Conservation (phyloP, 108 stramenopile genomes). For the Mediolabrus comicus region DNA sequence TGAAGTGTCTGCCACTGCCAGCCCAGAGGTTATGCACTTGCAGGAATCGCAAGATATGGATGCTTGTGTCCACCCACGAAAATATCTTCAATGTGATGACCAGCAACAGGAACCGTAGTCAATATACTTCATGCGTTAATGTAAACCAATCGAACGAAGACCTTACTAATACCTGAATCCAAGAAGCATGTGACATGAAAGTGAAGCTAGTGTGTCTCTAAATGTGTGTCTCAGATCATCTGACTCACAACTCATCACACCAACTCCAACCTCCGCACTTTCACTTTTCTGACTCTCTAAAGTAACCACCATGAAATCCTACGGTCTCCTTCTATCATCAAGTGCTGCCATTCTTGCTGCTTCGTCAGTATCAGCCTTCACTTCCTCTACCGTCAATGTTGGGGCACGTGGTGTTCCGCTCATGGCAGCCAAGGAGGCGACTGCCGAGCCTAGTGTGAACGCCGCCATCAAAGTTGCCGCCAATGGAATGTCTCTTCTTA, state of each 20-base stretch:
- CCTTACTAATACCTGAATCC: no score
- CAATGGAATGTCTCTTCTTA: constrained; percentile 66
- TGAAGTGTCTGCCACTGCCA: neutral
- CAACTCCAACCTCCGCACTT: no score
- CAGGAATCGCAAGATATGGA: neutral
- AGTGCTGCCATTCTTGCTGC: no score
- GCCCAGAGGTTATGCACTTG: neutral
- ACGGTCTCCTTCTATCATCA: neutral
- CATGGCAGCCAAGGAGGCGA: neutral
- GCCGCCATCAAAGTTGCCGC: constrained; percentile 62
- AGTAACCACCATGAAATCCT: neutral
- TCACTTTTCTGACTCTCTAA: no score
- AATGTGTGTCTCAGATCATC: no score
- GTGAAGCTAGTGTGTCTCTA: no score
- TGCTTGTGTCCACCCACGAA: neutral
- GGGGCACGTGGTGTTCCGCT: neutral
- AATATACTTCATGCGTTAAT: no score
- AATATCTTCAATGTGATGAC: neutral
- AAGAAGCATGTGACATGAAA: no score
- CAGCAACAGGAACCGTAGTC: no score
- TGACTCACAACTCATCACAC: no score
- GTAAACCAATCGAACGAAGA: no score
- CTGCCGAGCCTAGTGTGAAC: constrained; percentile 4
- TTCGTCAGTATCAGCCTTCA: neutral
- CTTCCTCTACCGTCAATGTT: neutral